Percentiles rank a stretch among this genome's conserved stretches.
Evolutionary conservation across 495 filamentous ascomycete species (phyloP).

Genomic region (Penicillium daleae): DNA sequence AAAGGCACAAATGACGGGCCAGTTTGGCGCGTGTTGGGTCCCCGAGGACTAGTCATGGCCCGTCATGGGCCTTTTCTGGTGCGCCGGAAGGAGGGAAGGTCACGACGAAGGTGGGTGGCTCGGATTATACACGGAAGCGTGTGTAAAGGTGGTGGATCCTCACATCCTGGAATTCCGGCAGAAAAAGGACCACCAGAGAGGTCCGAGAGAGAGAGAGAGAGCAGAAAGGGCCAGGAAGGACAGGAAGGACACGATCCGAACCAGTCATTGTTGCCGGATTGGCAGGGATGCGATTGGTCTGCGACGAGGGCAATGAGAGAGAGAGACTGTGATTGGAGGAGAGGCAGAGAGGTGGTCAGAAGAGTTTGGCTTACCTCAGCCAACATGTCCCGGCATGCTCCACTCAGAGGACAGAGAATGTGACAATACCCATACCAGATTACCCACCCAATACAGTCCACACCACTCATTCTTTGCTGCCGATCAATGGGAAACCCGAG

Average conservation of each 20-base stretch:
- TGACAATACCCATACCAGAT: constrained; percentile 7
- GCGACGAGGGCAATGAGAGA: background rate
- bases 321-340: background rate
- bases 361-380: constrained; percentile 5
- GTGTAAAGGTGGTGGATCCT: constrained; percentile 23
- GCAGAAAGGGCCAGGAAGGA: no score
- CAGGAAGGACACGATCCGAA: constrained; percentile 21
- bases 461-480: constrained; percentile 17
- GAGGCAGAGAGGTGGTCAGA: background rate
- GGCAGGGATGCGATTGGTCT: background rate
- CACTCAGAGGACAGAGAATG: background rate
- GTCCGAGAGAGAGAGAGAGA: constrained; percentile 1
- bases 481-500: constrained; percentile 16
- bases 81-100: background rate
- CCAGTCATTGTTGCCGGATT: constrained; percentile 17
- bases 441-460: background rate
- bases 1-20: background rate
- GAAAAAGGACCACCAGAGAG: background rate
- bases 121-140: constrained; percentile 31
- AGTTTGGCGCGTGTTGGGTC: background rate
- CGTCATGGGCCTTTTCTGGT: background rate
- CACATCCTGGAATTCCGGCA: constrained; percentile 31
- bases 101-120: constrained; percentile 27
- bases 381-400: background rate
- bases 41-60: constrained; percentile 5